Base-by-base conservation (phyloP, 1,284 basidiomycete genomes). In the Fomitopsis betulina region DNA sequence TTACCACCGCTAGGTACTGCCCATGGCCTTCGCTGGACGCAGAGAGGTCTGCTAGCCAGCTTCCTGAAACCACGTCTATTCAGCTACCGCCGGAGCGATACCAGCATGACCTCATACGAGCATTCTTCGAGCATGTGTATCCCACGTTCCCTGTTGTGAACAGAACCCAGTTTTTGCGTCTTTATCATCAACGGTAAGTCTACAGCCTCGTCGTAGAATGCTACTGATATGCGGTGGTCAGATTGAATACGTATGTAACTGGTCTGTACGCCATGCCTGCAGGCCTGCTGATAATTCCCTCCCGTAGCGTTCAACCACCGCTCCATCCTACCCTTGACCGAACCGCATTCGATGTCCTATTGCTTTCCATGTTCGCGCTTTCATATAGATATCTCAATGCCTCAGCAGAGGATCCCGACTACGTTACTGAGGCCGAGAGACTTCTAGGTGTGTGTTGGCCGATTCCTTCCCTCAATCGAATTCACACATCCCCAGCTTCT, bases 61-160 rank as follows among this genome's bases (percentile, higher is more conserved):
- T 30, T 15, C 42, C 33, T 15, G 17, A 25, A 10, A 33, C 32
- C 23, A n/a, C 37, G 12, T 35, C 40, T 13, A 13, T 47, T 9
- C 53, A 27, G 23, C 33, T 33, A n/a, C 51, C 58, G 5, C n/a
- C 58, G 38, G 54, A 49, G 21, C 54, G 49, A 8, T 52, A 55
- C 30, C 56, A 60, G 32, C 43, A 55, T 30, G 19, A 30, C 8
- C 40, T 60, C 13, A 33, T 60, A 27, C 59, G 51, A n/a, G 42
- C 25, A 30, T 60, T 51, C 56, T 60, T 55, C 35, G 53, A 56
- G 3, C 50, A 53, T 23, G 59, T 60, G 5, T 56, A 60, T 33
- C 59, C 59, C 23, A 57, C 57, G 39, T 60, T 57, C 37, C 59
- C 59, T 15, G 53, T 58, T n/a, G 37, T 60, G 3, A 57, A 55